These are phyloP conservation scores for Neoboletus brunneissimus DNA, from an alignment of 768 basidiomycete genomes.

Conservation along the genomic window DNA sequence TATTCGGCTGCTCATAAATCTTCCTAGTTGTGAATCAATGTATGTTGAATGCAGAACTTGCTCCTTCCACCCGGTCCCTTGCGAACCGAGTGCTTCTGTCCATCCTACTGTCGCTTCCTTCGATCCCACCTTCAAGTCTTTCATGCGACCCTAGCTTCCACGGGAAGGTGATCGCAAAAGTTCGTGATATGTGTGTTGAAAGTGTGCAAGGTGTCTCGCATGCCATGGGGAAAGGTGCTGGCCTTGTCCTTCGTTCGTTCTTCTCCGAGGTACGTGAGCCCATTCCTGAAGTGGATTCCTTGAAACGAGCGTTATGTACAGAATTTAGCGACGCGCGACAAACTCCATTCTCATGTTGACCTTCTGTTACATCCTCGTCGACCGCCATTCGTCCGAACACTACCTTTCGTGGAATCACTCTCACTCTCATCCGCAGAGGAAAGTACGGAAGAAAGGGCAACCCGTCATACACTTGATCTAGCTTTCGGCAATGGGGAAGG, in stretches of 20 bases:
- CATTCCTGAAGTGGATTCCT: neutral
- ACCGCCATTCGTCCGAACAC: constrained; percentile 67
- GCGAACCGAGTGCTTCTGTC: constrained; percentile 57
- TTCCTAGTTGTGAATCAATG: constrained; percentile 48
- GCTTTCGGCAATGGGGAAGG: constrained; percentile 14
- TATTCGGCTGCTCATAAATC: constrained; percentile 2
- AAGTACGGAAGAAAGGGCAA: constrained; percentile 55
- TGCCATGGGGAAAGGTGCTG: constrained; percentile 59
- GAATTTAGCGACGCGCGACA: constrained; percentile 13
- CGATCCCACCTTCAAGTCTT: constrained; percentile 50
- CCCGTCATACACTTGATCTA: constrained; percentile 43
- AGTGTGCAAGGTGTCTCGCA: constrained; percentile 53
- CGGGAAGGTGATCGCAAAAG: constrained; percentile 39
- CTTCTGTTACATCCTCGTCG: constrained; percentile 75
- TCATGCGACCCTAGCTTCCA: constrained; percentile 54
- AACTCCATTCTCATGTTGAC: constrained; percentile 45
- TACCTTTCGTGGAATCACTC: constrained; percentile 61
- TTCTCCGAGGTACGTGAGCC: constrained; percentile 31
- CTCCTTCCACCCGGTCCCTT: constrained; percentile 54
- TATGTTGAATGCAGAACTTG: constrained; percentile 49
- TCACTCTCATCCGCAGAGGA: constrained; percentile 64
- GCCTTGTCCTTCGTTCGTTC: constrained; percentile 49
- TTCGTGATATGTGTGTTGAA: constrained; percentile 48
- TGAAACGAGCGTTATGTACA: constrained; percentile 9
- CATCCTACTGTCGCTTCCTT: constrained; percentile 53